phyloP scores from a whole-genome alignment of 805 yeast species.

The Candida morakotiae region DNA sequence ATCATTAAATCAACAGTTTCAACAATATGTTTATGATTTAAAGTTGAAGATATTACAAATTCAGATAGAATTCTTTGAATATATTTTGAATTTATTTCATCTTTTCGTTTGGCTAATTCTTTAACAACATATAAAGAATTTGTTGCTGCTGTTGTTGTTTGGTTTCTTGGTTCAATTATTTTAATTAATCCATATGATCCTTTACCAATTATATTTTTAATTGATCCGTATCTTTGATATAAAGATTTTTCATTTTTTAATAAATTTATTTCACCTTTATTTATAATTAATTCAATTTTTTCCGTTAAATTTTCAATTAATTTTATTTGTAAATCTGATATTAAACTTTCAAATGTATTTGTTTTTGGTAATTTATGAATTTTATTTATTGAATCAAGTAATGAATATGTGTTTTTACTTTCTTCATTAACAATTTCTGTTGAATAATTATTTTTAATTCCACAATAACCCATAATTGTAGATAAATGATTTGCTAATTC shows the following conservation, averaged over 20 bases:
- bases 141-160: not conserved
- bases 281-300: constrained; percentile 16
- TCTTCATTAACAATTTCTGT: constrained; percentile 26
- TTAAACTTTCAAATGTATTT: constrained; percentile 18
- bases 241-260: constrained; percentile 19
- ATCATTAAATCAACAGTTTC: constrained; percentile 74
- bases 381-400: constrained; percentile 18
- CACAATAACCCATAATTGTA: constrained; percentile 34
- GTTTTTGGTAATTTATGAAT: constrained; percentile 20
- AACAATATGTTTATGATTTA: constrained; percentile 72
- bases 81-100: constrained; percentile 40
- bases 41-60: constrained; percentile 78
- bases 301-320: constrained; percentile 19
- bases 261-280: constrained; percentile 2
- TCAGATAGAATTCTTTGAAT: constrained; percentile 80
- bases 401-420: constrained; percentile 28
- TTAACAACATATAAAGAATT: constrained; percentile 26
- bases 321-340: constrained; percentile 24
- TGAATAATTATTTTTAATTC: constrained; percentile 14
- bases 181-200: constrained; percentile 38
- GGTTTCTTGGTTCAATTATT: constrained; percentile 20
- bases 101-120: constrained; percentile 21
- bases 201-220: constrained; percentile 31
- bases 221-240: constrained; percentile 30
- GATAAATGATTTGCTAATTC: constrained; percentile 21